Evolutionary conservation across 2,329 filamentous ascomycete species (phyloP), one percentile per base, ranked within the genome.

Genomic region (Oidium heveae): DNA sequence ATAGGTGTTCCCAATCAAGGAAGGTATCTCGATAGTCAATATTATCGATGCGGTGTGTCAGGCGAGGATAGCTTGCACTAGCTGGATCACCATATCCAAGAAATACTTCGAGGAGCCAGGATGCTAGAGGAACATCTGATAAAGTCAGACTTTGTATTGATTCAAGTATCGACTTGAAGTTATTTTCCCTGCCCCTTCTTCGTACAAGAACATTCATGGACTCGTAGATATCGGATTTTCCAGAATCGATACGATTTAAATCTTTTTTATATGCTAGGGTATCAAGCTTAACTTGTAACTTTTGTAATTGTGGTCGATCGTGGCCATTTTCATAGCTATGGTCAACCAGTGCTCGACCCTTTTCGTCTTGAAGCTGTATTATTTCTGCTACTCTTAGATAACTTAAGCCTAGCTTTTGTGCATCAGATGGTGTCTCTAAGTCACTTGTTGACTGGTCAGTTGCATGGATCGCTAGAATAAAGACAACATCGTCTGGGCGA

Each of bases 71-170:
- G 22, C 79, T 84, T 36, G 91, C 91, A 56, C 84, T 82, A 33
- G 86, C 77, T 56, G 91, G 89, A 66, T 98, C 88, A 50, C 91
- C 91, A 66, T 94, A 96, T 2, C 91, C 91, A n/a, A 98, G 71
- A 66, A 96, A 98, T 10, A 96, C 89, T 60, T 96, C 91, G 63
- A 94, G 86, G 46, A 98, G 73, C 91, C 91, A 98, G 1, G 81
- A 77, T 15, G 91, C 87, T 54, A 96, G 73, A 7, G 85, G 84
- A 20, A 89, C 80, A 61, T 94, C 85, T 0, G 87, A 87, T 36
- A 94, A 72, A 1, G 86, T 83, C 33, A 98, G 74, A 59, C 79
- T 84, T 63, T 83, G 85, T 64, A 98, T 93, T 0, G 88, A 94
- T 62, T 95, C 85, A 37, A 98, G 72, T 10, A 98, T 81, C 10